Evolutionary conservation across 352 stramenopile species (phyloP).

Genomic region (Globisporangium heterothallicum): DNA sequence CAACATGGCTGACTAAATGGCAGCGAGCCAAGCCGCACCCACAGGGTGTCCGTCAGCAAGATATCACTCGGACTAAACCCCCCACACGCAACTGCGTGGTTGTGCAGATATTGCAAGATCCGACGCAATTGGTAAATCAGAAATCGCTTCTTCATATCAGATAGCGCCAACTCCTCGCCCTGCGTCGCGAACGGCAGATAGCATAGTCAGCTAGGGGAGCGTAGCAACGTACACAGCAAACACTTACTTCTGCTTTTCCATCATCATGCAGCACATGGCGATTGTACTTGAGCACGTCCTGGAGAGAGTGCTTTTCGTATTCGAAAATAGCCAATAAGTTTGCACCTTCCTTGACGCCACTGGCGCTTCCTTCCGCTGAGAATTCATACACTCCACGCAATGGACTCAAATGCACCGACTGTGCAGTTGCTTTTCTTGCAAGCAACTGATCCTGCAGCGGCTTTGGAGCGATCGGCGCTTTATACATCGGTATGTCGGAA

Average conservation of each 20-base stretch:
- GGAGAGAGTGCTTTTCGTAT: slow-evolving; percentile 59
- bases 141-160: slow-evolving; percentile 61
- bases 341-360: not conserved
- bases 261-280: slow-evolving; percentile 41
- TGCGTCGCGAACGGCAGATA: too few species aligned
- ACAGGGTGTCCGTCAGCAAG: slow-evolving; percentile 43
- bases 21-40: slow-evolving; percentile 38
- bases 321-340: slow-evolving; percentile 50
- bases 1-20: slow-evolving; percentile 14
- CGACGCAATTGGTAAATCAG: slow-evolving; percentile 59
- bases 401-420: slow-evolving; percentile 21
- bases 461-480: not conserved
- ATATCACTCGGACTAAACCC: slow-evolving; percentile 39
- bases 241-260: slow-evolving; percentile 5
- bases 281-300: slow-evolving; percentile 74
- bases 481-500: slow-evolving; percentile 38
- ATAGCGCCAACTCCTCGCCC: slow-evolving; percentile 24
- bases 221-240: not conserved
- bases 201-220: too few species aligned
- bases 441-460: not conserved
- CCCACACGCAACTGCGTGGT: slow-evolving; percentile 28
- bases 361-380: not conserved
- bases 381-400: slow-evolving; percentile 31
- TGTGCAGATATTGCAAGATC: slow-evolving; percentile 41
- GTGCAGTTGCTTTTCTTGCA: not conserved